A percentile compares a stretch with the other conserved stretches of the same genome.
Conservation (phyloP, 441 rosid genomes). For the Geranium incanum region DNA sequence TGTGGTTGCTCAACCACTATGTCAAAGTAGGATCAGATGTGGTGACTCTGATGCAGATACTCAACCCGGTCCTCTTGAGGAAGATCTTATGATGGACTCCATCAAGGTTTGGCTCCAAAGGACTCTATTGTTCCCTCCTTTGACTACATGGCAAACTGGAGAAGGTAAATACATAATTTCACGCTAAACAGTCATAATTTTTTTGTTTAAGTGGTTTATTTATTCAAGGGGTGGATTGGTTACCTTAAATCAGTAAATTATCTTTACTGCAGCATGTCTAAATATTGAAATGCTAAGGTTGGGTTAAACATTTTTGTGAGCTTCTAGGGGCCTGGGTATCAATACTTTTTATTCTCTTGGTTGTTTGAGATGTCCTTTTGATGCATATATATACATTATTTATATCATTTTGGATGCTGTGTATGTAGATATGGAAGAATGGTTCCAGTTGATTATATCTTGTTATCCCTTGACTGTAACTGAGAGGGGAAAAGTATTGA, state of each 20-base stretch:
- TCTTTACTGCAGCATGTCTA: not conserved
- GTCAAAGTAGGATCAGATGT: constrained; percentile 28
- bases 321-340: not conserved
- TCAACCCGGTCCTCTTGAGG: constrained; percentile 24
- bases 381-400: not conserved
- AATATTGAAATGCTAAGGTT: not conserved
- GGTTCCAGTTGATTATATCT: constrained; percentile 74
- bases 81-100: constrained; percentile 37
- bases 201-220: not conserved
- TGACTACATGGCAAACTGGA: constrained; percentile 50
- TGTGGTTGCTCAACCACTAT: constrained; percentile 46
- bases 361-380: constrained; percentile 7
- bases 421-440: constrained; percentile 69
- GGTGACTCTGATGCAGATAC: constrained; percentile 27
- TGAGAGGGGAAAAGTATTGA: constrained; percentile 39
- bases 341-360: not conserved
- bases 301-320: not conserved
- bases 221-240: not conserved
- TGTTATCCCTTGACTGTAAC: constrained; percentile 63
- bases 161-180: constrained; percentile 37
- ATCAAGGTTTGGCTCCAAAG: constrained; percentile 69
- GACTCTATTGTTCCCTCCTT: constrained; percentile 60
- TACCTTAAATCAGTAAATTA: not conserved
- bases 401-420: constrained; percentile 10
- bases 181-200: not conserved